Base-by-base conservation (phyloP, 2,329 filamentous ascomycete species). In the Lojkania enalia region DNA sequence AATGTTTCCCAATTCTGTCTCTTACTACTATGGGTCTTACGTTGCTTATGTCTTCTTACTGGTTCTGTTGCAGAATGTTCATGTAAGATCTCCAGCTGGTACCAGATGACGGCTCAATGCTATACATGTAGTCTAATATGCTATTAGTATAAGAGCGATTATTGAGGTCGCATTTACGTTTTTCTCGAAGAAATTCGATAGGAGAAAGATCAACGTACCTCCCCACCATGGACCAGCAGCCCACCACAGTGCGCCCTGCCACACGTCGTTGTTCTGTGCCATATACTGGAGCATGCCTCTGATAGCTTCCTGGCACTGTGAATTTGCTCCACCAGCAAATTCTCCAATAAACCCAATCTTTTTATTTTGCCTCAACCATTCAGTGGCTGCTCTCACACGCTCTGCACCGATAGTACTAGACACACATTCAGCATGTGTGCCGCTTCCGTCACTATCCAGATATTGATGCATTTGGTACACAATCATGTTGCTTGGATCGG, bases 281-380 rank as follows among this genome's bases (percentile, higher is more conserved):
- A 80, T 52, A 57, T 73, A 74, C 30, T 66, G 52, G 52, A 80
- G 52, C 71, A 78, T 69, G 19, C 73, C 74, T 29, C 64, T 66
- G 14, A 79, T 60, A 11, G 77, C 77, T 14, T 58, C 60, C 54
- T 75, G 62, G 54, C 77, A 80, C n/a, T 66, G 58, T 3, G 57
- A 45, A 48, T 79, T 80, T 48, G 79, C 80, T 3, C 68, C 64
- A 4, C 73, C 77, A 18, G 75, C 77, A 48, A 73, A 78, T 56
- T 80, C 77, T 15, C 77, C 77, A 16, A 80, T 43, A 18, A 80
- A 58, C 0, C 71, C 77, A 20, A 67, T 61, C 60, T 79, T 78
- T 14, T 66, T 64, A 48, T 79, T 77, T 2, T 60, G 52, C 37
- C 69, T 67, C 20, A 80, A 58, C 77, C 77, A 80, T 11, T 64